phyloP scores from a whole-genome alignment of 2,329 filamentous ascomycete genomes.

The Hymenoscyphus fructigenus region DNA sequence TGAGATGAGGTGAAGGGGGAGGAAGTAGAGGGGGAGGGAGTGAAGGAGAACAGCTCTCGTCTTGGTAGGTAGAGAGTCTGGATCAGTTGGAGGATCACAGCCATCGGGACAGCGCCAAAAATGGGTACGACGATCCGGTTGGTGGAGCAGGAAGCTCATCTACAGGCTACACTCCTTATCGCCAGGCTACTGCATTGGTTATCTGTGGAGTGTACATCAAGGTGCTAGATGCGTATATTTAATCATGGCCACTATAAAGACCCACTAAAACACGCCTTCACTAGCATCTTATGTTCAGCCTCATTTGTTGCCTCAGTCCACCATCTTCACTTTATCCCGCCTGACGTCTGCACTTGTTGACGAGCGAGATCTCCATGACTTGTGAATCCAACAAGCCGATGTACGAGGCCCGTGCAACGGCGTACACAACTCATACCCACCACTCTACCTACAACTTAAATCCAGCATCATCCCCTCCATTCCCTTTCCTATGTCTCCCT shows the following conservation, averaged over 20 bases:
- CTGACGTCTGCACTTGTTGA: background rate
- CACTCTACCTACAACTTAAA: slow-evolving; percentile 3
- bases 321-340: background rate
- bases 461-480: background rate
- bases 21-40: too few species aligned
- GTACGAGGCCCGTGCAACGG: slow-evolving; percentile 4
- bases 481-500: slow-evolving; percentile 4
- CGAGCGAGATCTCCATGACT: background rate
- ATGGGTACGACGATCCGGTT: background rate
- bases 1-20: background rate
- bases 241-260: background rate
- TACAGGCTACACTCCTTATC: background rate
- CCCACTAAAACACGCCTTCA: background rate
- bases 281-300: background rate
- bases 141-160: too few species aligned
- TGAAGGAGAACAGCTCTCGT: too few species aligned
- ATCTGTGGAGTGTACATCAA: background rate
- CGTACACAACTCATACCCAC: background rate
- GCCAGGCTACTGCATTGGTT: background rate
- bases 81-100: too few species aligned
- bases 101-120: background rate
- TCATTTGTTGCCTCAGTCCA: background rate
- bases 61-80: too few species aligned
- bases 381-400: background rate
- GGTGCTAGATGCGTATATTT: background rate